Evolutionary conservation across 1,284 basidiomycete species (phyloP), one percentile per base, ranked within the genome.

Genomic region (Sphagnurus paluster): DNA sequence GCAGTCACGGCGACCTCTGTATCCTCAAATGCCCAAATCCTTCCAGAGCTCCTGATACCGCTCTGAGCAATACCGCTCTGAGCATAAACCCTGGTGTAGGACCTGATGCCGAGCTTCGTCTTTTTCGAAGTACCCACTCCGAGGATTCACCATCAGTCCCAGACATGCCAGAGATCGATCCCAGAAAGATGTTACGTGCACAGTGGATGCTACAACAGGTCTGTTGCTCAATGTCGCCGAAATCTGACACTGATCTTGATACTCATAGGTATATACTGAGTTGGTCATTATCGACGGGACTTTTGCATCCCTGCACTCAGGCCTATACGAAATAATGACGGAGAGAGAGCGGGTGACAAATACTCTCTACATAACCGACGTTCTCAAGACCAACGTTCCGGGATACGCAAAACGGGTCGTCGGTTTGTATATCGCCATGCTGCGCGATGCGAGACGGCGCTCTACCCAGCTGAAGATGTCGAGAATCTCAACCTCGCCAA

Each of bases 131-230:
- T 33, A 33, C 16, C 16, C 32, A 8, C 10, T 8, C 32, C 16
- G 16, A 33, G 16, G 13, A 11, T 5, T 14, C 32, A 5, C 6
- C 11, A 33, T 17, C 32, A n/a, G 9, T 14, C 32, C 32, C 32
- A n/a, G 13, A 14, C 16, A n/a, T n/a, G n/a, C n/a, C n/a, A n/a
- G 11, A 33, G 13, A n/a, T 14, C 6, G 14, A 25, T 5, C 16
- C 29, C 3, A 8, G 14, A 0, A 3, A 24, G 17, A 23, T 25
- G 36, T 10, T 11, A 16, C 17, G 39, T 23, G 44, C 21, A 19
- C 13, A n/a, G 7, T 11, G 38, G 7, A 42, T 47, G 7, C 2
- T 36, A 9, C 45, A 47, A 34, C 45, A 47, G 34, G 45, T 42
- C 2, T 37, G 45, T 28, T 7, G 16, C 3, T 16, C n/a, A 3